phyloP scores from a whole-genome alignment of 2,329 filamentous ascomycete genomes.

The Cryphonectria naterciae region DNA sequence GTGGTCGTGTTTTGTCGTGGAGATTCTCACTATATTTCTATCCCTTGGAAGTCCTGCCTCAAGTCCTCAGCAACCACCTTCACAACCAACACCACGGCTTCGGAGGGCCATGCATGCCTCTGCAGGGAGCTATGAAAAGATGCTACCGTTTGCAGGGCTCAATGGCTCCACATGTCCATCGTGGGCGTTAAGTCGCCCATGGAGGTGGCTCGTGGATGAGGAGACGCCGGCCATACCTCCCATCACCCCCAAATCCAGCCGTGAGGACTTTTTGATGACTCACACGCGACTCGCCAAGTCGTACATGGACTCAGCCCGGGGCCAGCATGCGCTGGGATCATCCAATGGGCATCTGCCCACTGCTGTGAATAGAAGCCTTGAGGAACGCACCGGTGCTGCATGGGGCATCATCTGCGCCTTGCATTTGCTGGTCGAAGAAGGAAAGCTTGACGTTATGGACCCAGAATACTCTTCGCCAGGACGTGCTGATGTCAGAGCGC shows the following conservation, averaged over 20 bases:
- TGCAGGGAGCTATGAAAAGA: slow-evolving; percentile 38
- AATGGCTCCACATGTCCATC: slow-evolving; percentile 54
- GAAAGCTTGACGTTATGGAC: slow-evolving; percentile 72
- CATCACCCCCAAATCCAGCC: slow-evolving; percentile 31
- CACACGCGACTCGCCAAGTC: slow-evolving; percentile 65
- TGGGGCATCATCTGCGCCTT: slow-evolving; percentile 74
- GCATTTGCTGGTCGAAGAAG: slow-evolving; percentile 87
- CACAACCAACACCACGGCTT: slow-evolving; percentile 35
- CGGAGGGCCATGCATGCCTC: slow-evolving; percentile 42
- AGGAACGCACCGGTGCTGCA: slow-evolving; percentile 62
- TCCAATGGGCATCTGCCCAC: slow-evolving; percentile 69
- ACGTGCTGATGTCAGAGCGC: slow-evolving; percentile 62
- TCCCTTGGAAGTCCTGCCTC: slow-evolving; percentile 48
- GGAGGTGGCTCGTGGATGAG: slow-evolving; percentile 72
- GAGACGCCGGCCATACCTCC: slow-evolving; percentile 36
- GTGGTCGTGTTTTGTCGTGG: slow-evolving; percentile 70
- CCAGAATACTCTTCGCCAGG: slow-evolving; percentile 50
- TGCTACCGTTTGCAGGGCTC: slow-evolving; percentile 51
- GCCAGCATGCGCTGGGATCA: slow-evolving; percentile 55
- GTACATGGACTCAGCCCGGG: slow-evolving; percentile 66
- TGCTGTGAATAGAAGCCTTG: slow-evolving; percentile 53
- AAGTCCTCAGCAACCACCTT: background rate
- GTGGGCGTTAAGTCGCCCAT: slow-evolving; percentile 67
- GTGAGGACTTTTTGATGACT: slow-evolving; percentile 47
- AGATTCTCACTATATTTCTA: slow-evolving; percentile 67